Evolutionary conservation across 2,329 filamentous ascomycete genomes (phyloP).

Genomic region (Penicillium sp.): DNA sequence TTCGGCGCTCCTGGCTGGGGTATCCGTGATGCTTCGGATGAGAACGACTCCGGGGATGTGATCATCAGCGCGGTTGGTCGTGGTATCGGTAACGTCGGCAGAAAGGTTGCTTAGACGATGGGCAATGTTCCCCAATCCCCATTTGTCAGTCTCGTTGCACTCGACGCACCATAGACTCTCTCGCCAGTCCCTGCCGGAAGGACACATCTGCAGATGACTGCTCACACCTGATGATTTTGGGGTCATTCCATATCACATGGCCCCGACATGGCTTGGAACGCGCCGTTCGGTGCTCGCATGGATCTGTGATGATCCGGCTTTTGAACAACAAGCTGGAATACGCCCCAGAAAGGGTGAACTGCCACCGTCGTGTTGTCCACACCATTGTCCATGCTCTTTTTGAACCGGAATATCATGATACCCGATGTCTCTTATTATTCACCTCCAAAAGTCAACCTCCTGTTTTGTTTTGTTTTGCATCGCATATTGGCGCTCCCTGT

Average conservation of each 20-base stretch:
- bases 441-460: conserved; percentile 1
- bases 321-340: not conserved
- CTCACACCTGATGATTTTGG: not conserved
- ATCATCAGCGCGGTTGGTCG: conserved; percentile 88
- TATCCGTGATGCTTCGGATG: conserved; percentile 70
- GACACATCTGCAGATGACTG: not conserved
- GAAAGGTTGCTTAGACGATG: conserved; percentile 70
- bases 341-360: not conserved
- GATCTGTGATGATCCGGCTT: not conserved
- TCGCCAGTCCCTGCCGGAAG: not conserved
- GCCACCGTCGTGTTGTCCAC: not conserved
- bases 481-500: conserved; percentile 9
- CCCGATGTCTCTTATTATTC: conserved; percentile 11
- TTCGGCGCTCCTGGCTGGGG: conserved; percentile 94
- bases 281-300: not conserved
- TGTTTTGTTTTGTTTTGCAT: conserved; percentile 9
- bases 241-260: not conserved
- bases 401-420: conserved; percentile 13
- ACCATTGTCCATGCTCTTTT: not conserved
- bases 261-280: not conserved
- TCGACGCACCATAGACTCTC: not conserved
- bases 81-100: conserved; percentile 91
- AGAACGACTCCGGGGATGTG: conserved; percentile 67
- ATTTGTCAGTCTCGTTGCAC: not conserved
- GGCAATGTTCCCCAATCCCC: not conserved